Percentiles rank a stretch among this genome's conserved stretches.
phyloP scores from a whole-genome alignment of 495 filamentous ascomycete genomes.

The Penicillium manginii region DNA sequence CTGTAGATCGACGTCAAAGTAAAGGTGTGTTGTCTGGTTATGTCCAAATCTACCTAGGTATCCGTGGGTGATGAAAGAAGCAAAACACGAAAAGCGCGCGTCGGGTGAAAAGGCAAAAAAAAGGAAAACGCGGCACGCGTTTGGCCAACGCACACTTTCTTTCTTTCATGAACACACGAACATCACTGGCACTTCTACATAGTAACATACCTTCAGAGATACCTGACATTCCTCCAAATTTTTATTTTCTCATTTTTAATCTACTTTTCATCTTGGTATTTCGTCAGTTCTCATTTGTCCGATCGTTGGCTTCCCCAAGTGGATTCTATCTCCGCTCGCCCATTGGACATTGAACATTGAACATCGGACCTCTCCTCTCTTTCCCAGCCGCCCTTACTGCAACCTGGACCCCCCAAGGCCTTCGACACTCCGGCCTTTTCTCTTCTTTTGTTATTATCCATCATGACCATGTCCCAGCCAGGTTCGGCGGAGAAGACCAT shows the following conservation, averaged over 20 bases:
- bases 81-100: neutral
- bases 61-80: too few species aligned
- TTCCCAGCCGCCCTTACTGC: conserved; percentile 37
- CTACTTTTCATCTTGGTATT: neutral
- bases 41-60: too few species aligned
- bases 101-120: neutral
- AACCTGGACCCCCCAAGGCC: conserved; percentile 4
- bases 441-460: conserved; percentile 17
- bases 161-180: too few species aligned
- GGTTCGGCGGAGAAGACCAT: conserved; percentile 46
- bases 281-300: neutral
- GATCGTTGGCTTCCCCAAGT: conserved; percentile 11
- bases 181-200: neutral
- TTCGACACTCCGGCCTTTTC: conserved; percentile 15
- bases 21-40: too few species aligned
- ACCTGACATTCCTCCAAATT: neutral
- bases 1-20: too few species aligned
- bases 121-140: conserved; percentile 1
- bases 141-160: neutral
- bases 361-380: conserved; percentile 12
- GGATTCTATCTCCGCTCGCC: conserved; percentile 26
- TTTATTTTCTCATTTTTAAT: neutral
- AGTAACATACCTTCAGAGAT: neutral
- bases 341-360: conserved; percentile 23
- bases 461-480: conserved; percentile 41